phyloP scores from a whole-genome alignment of 2,329 filamentous ascomycete species.

The Nannizziopsis arthrosporioides region DNA sequence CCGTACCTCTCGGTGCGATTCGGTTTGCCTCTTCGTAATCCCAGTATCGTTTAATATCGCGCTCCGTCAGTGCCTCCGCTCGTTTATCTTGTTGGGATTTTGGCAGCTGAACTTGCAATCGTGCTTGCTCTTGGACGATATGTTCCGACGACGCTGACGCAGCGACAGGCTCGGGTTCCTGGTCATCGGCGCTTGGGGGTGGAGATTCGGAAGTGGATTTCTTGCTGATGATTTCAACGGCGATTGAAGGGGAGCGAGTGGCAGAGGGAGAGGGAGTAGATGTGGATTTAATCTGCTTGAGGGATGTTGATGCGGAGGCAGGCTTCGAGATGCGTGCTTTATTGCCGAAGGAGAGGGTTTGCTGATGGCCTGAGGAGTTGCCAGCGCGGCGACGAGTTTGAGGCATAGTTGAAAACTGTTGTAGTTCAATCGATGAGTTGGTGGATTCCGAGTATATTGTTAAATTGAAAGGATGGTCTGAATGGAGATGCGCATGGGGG shows the following conservation, averaged over 20 bases:
- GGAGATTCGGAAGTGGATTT: not conserved
- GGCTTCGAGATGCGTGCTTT: conserved; percentile 50
- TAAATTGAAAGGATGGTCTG: not conserved
- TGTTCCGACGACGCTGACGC: conserved; percentile 26
- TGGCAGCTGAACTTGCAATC: conserved; percentile 30
- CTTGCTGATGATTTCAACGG: not conserved
- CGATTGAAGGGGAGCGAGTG: conserved; percentile 1
- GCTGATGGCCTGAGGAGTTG: conserved; percentile 30
- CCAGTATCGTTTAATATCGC: conserved; percentile 71
- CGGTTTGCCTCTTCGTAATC: conserved; percentile 56
- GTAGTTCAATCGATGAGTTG: not conserved
- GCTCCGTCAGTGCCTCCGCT: conserved; percentile 54
- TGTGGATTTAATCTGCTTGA: conserved; percentile 5
- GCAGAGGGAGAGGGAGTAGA: conserved; percentile 2
- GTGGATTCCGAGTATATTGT: not conserved
- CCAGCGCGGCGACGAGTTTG: conserved; percentile 29
- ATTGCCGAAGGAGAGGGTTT: conserved; percentile 53
- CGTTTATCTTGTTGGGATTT: conserved; percentile 26
- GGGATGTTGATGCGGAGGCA: conserved; percentile 19
- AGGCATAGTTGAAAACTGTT: conserved; percentile 26
- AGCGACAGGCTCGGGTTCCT: conserved; percentile 10
- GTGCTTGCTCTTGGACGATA: conserved; percentile 38
- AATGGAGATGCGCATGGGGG: not conserved
- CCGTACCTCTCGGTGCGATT: conserved; percentile 46
- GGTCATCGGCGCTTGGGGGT: not conserved